Base-by-base conservation (phyloP, 2,329 filamentous ascomycete genomes). In the Penicillium nordicum region DNA sequence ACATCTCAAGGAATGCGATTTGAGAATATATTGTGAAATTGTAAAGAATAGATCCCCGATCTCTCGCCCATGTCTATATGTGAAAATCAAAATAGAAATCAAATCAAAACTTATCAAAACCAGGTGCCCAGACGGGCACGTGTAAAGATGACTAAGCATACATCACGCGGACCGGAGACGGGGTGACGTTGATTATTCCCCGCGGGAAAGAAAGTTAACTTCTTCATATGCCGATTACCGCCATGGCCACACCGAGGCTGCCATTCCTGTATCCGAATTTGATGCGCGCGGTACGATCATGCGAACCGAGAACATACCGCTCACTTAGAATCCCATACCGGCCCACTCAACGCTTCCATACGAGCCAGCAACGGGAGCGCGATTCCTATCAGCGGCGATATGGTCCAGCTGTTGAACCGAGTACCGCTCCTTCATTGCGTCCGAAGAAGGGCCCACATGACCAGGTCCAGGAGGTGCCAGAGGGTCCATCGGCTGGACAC, bases 261-360 rank as follows among this genome's bases (percentile, higher is more conserved):
- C 83, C 84, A 16, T 89, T 89, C 67, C 78, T 90, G 18, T 89
- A 88, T 63, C 86, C 88, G 44, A 84, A 85, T 63, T 73, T 89
- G 53, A 83, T 87, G 72, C 84, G 85, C 53, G 78, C 80, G 16
- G 71, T 80, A 61, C 78, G 80, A 67, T 72, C 72, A 69, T 84
- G 73, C 69, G 78, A 74, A 69, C 77, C 72, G 40, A 75, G 61
- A 30, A 74, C 72, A 25, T 74, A 77, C 63, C 70, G 76, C 64
- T 72, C 77, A 14, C 72, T 80, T 52, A 72, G 76, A 58, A 67
- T 75, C 34, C 67, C 66, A 32, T 56, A 56, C 61, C 62, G 58
- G 59, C 62, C 69, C 62, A 67, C 63, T 60, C 55, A 64, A 61
- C 40, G 61, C 29, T 73, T 79, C 46, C 74, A 76, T 56, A 72